Conservation (phyloP, 352 stramenopile species). For the Phytophthora brassicae region DNA sequence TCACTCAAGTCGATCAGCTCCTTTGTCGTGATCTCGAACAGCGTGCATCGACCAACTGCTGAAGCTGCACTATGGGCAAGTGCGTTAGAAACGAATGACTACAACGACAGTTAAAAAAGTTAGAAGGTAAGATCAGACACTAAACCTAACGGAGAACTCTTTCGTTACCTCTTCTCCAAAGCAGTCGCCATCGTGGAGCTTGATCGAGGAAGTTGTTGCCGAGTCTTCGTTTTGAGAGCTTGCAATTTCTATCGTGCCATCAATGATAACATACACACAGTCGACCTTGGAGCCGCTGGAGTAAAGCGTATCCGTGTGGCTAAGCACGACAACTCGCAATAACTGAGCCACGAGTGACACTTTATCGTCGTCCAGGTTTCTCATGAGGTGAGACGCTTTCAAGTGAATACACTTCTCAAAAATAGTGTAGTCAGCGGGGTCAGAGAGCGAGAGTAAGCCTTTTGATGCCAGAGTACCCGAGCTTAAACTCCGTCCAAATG, state of each 20-base stretch:
- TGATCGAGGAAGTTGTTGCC: conserved; percentile 21
- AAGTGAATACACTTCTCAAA: conserved; percentile 88
- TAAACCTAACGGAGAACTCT: background rate
- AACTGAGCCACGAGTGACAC: conserved; percentile 77
- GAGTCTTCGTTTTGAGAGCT: conserved; percentile 8
- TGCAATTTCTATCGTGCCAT: conserved; percentile 66
- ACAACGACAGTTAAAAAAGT: conserved; percentile 11
- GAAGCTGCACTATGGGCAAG: conserved; percentile 45
- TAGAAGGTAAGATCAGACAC: background rate
- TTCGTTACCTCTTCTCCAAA: conserved; percentile 89
- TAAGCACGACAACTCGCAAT: conserved; percentile 59
- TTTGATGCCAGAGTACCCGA: conserved; percentile 21
- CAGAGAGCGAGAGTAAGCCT: conserved; percentile 40
- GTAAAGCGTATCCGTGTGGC: conserved; percentile 62
- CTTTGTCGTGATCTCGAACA: conserved; percentile 78
- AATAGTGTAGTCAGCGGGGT: conserved; percentile 67
- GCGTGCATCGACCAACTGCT: conserved; percentile 53
- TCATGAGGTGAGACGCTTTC: conserved; percentile 83
- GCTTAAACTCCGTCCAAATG: conserved; percentile 30
- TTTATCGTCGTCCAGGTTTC: conserved; percentile 83
- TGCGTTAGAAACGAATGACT: conserved; percentile 75
- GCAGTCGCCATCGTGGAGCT: conserved; percentile 70
- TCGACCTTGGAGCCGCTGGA: conserved; percentile 41
- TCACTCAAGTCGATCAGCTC: conserved; percentile 81
- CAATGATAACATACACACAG: conserved; percentile 67